phyloP scores from a whole-genome alignment of 2,329 filamentous ascomycete species.

The Amphichorda felina region DNA sequence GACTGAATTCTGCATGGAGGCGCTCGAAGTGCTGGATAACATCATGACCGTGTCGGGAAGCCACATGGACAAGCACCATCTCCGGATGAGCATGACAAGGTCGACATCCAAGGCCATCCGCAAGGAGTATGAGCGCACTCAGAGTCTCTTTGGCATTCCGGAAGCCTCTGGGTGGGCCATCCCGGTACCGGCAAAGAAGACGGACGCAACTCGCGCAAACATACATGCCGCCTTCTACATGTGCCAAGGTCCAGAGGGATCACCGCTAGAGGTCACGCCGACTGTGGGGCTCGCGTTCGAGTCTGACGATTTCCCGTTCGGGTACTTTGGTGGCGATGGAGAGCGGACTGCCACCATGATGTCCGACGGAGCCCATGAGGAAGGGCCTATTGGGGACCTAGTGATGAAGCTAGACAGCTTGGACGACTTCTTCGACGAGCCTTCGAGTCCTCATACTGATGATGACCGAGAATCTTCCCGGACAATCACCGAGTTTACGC shows the following conservation, averaged over 20 bases:
- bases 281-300: conserved; percentile 91
- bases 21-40: conserved; percentile 81
- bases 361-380: conserved; percentile 68
- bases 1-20: conserved; percentile 88
- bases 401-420: conserved; percentile 69
- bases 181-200: conserved; percentile 82
- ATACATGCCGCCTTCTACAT: conserved; percentile 96
- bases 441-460: conserved; percentile 42
- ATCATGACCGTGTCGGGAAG: conserved; percentile 91
- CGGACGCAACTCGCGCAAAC: conserved; percentile 74
- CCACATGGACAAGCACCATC: conserved; percentile 84
- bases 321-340: conserved; percentile 54
- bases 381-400: conserved; percentile 62
- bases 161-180: conserved; percentile 95
- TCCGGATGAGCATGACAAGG: conserved; percentile 96
- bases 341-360: conserved; percentile 86
- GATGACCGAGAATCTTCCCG: conserved; percentile 50
- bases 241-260: conserved; percentile 58
- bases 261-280: conserved; percentile 45
- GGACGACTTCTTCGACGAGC: conserved; percentile 72
- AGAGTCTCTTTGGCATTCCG: conserved; percentile 92
- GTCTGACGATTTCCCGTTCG: conserved; percentile 74
- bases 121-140: conserved; percentile 89
- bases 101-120: conserved; percentile 74
- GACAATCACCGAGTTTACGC: conserved; percentile 53